These are phyloP conservation scores for Tetraselmis chui DNA, from an alignment of 139 green algal species.

Conservation along the genomic window DNA sequence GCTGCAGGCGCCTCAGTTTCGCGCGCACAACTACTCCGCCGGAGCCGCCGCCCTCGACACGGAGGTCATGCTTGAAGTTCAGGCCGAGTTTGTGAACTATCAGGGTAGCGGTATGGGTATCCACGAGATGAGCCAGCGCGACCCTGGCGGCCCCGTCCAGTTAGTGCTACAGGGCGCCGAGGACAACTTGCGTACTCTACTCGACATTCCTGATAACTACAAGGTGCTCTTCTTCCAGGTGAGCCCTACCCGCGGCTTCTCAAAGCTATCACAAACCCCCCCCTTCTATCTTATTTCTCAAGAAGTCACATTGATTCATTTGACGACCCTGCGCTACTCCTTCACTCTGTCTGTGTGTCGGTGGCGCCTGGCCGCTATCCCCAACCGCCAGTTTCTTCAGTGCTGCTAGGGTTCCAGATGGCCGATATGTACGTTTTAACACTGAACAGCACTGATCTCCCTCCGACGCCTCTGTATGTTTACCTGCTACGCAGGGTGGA, in stretches of 20 bases:
- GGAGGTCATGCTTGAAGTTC: constrained; percentile 7
- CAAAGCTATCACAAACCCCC: background rate
- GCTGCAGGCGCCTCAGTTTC: too few species aligned
- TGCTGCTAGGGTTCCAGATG: too few species aligned
- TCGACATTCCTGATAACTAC: constrained; percentile 24
- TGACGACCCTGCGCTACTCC: too few species aligned
- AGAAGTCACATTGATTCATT: too few species aligned
- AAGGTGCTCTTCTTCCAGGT: constrained; percentile 25
- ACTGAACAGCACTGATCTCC: too few species aligned
- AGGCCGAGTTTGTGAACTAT: constrained; percentile 15
- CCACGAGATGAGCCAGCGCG: constrained; percentile 23
- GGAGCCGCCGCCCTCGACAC: constrained; percentile 18
- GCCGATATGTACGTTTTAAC: too few species aligned
- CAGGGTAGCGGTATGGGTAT: constrained; percentile 16
- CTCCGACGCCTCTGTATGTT: too few species aligned
- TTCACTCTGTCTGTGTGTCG: background rate
- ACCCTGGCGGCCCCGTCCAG: constrained; percentile 21
- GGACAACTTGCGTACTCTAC: constrained; percentile 15
- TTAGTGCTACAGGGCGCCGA: constrained; percentile 4
- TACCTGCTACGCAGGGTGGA: constrained; percentile 33
- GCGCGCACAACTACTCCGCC: constrained; percentile 16
- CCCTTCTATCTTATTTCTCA: background rate
- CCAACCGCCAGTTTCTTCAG: too few species aligned
- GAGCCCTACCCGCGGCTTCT: background rate
- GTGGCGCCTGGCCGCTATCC: too few species aligned